Evolutionary conservation across 306 rosid genomes (phyloP).

Genomic region (Cicer judaicum): DNA sequence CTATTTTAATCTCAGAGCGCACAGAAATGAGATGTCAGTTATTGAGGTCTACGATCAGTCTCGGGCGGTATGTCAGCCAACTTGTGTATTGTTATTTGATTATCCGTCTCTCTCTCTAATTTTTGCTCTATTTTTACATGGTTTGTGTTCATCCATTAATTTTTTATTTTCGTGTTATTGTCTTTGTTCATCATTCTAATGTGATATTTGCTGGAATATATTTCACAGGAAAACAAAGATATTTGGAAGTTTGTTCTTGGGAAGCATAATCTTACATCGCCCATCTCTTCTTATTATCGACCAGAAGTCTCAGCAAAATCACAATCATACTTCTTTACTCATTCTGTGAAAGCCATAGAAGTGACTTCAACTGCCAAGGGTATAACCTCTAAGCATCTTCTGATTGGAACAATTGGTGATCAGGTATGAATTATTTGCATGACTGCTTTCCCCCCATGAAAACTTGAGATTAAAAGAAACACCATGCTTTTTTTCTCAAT

Average conservation of each 20-base stretch:
- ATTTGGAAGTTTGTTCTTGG: constrained; percentile 93
- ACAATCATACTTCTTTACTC: constrained; percentile 87
- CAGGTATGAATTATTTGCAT: constrained; percentile 66
- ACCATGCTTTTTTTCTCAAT: constrained; percentile 22
- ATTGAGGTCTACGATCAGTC: constrained; percentile 97
- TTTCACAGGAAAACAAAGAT: constrained; percentile 83
- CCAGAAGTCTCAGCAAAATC: constrained; percentile 81
- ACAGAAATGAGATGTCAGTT: constrained; percentile 96
- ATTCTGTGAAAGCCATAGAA: constrained; percentile 86
- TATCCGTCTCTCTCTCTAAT: constrained; percentile 14
- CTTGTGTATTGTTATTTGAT: constrained; percentile 40
- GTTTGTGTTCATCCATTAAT: not conserved
- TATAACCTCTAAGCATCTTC: constrained; percentile 94
- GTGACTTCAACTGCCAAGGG: constrained; percentile 96
- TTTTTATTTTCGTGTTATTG: not conserved
- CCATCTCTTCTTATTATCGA: constrained; percentile 84
- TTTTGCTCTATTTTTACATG: constrained; percentile 3
- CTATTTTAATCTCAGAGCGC: constrained; percentile 97
- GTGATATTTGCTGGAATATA: constrained; percentile 38
- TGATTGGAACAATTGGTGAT: constrained; percentile 88
- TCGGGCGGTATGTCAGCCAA: constrained; percentile 76
- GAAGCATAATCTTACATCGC: constrained; percentile 94
- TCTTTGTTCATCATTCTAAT: constrained; percentile 36
- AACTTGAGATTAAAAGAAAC: constrained; percentile 27
- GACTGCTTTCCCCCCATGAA: constrained; percentile 5